Base-by-base conservation (phyloP, 2,329 filamentous ascomycete genomes). In the Tolypocladium ovalisporum region DNA sequence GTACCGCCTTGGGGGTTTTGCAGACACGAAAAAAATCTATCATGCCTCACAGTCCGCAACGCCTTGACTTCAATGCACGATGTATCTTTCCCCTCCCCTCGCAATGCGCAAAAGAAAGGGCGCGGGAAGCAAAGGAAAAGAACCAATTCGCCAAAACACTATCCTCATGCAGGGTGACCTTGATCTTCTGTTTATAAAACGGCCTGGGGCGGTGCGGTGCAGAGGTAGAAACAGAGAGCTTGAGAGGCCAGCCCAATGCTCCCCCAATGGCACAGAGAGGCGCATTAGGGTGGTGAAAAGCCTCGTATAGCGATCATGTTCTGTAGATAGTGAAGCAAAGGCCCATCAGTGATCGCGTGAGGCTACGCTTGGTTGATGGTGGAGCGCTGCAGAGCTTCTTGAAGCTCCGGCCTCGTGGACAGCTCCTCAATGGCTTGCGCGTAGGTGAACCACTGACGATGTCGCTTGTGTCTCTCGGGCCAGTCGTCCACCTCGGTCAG, bases 391-490 rank as follows among this genome's bases (percentile, higher is more conserved):
- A 99, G 78, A 35, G 94, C 94, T 71, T 96, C 89, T 62, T 93
- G 77, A 59, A 99, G 79, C 78, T 97, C 94, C 2, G 93, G 93
- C 58, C 94, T 83, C 60, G 83, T 81, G 63, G 84, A 81, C 66
- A 99, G 77, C 54, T 86, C 85, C 63, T 89, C 84, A 62, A 83
- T 84, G n/a, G 94, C 94, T 71, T 95, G 84, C 54, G 80, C 75
- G 70, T 90, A 97, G 55, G 85, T 87, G 72, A 96, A 90, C 94
- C 94, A 99, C 70, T 88, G 84, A 60, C 94, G 85, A 71, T 87
- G 87, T 67, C 94, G 83, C 80, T 97, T 97, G 73, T 96, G 85
- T 76, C 83, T 88, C 77, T 99, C 94, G 1, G 94, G 94, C 94
- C 94, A 99, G 58, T 92, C 84, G 19, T 80, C 77, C 72, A 94